Percentiles rank a stretch among this genome's conserved stretches.
phyloP scores from a whole-genome alignment of 768 basidiomycete species.

The Leucosporidium scottii region DNA sequence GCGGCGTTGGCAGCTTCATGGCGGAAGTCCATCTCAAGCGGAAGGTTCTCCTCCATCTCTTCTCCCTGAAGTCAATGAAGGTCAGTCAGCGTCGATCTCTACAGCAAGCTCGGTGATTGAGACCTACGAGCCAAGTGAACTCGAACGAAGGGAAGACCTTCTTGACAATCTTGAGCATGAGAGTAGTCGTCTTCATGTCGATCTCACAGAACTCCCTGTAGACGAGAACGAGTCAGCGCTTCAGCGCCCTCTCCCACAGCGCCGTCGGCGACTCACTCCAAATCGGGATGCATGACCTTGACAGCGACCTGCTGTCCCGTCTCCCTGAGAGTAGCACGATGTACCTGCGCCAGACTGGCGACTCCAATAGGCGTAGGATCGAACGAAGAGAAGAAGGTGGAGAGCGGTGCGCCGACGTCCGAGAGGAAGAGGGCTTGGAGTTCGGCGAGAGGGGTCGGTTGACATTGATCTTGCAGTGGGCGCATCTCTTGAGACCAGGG shows the following conservation, averaged over 20 bases:
- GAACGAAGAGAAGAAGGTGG: conserved; percentile 75
- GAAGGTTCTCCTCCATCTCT: conserved; percentile 85
- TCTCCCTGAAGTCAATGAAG: conserved; percentile 48
- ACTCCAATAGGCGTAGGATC: conserved; percentile 85
- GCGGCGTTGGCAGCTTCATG: conserved; percentile 81
- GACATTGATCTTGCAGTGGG: conserved; percentile 77
- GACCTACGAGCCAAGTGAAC: conserved; percentile 46
- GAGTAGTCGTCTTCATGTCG: conserved; percentile 49
- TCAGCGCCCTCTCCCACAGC: too few relatives aligned
- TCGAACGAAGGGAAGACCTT: conserved; percentile 93
- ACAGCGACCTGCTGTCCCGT: conserved; percentile 76
- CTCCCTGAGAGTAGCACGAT: conserved; percentile 64
- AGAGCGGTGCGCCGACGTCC: conserved; percentile 68
- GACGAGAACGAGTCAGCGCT: too few relatives aligned
- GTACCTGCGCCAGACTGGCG: conserved; percentile 93
- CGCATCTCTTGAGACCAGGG: conserved; percentile 60
- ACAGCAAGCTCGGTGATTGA: neutral
- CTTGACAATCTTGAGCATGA: conserved; percentile 71
- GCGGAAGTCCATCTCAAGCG: conserved; percentile 87
- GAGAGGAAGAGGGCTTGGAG: conserved; percentile 65
- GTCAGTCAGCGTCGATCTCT: conserved; percentile 56
- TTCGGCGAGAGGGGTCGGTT: conserved; percentile 73
- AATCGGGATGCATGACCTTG: conserved; percentile 78
- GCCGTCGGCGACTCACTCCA: conserved; percentile 68
- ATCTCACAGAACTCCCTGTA: conserved; percentile 50